Base-by-base conservation (phyloP, 2,329 filamentous ascomycete genomes). In the Trichothecium roseum region DNA sequence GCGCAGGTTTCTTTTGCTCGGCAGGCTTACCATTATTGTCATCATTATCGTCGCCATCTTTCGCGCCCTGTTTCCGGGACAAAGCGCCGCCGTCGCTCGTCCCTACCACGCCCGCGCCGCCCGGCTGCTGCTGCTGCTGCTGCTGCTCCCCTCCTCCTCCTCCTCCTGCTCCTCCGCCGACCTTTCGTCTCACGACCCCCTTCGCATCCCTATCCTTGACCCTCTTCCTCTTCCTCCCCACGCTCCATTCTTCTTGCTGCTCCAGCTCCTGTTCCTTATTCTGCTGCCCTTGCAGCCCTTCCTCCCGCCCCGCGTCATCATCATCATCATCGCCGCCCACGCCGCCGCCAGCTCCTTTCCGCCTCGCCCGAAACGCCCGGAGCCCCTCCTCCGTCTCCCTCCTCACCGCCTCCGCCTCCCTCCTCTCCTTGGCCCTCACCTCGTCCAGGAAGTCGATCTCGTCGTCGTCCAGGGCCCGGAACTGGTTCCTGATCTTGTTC, bases 371-470 rank as follows among this genome's bases (percentile, higher is more conserved):
- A 47, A 82, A 82, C 18, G 58, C 59, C 43, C 59, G 61, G 14
- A 82, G 52, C 5, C 72, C 66, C 17, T 72, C 67, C 46, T 75
- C 70, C 28, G 67, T 71, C 60, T 81, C 76, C 18, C 59, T 56
- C 44, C 62, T 59, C 34, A 69, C 56, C 30, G 63, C 53, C 40
- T 72, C 71, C 51, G 79, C 76, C 45, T 74, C 74, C 5, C 51
- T 56, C 26, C 66, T 55, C 49, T 64, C 62, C 36, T 59, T 58
- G 35, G 63, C 66, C 33, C 62, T 48, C 28, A 82, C 66, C 31
- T 69, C 71, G 32, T 80, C 75, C 34, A 91, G 59, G 45, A 86
- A 89, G 15, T 81, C 82, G 34, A 82, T 68, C 60, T 89, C 84
- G 52, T 87, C 82, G 40, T 86, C 81, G 51, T 89, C 80, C 20